Conservation (phyloP, 257 asterid species). For the Petunia secreta region DNA sequence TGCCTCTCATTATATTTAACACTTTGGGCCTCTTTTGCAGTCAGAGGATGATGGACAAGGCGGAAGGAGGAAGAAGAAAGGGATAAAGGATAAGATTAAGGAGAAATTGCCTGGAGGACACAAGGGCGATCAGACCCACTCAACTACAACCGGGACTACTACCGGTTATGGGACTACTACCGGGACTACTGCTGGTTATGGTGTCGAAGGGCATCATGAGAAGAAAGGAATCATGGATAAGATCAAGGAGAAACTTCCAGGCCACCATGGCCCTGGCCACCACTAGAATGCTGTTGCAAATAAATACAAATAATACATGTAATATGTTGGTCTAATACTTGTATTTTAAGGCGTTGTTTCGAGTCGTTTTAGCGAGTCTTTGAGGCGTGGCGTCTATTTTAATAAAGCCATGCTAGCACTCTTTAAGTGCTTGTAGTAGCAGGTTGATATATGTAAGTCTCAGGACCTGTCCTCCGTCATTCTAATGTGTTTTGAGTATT, state of each 20-base stretch:
- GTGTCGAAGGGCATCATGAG: slow-evolving; percentile 48
- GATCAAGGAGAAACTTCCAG: slow-evolving; percentile 86
- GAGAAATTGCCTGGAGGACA: slow-evolving; percentile 55
- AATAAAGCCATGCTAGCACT: neutral
- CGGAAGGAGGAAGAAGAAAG: slow-evolving; percentile 53
- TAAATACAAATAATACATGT: neutral
- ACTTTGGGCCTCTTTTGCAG: slow-evolving; percentile 25
- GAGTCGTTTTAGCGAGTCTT: neutral
- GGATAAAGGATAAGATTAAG: slow-evolving; percentile 47
- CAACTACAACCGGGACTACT: neutral
- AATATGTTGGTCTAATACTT: neutral
- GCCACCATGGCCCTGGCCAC: slow-evolving; percentile 50
- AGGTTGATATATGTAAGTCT: neutral
- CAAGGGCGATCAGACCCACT: slow-evolving; percentile 37
- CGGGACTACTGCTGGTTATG: slow-evolving; percentile 30
- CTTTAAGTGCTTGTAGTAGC: neutral
- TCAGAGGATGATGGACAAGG: slow-evolving; percentile 55
- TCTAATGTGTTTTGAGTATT: neutral
- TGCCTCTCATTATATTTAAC: neutral
- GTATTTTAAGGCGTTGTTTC: neutral
- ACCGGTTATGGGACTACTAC: neutral
- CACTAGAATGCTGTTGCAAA: slow-evolving; percentile 18
- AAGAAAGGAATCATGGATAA: slow-evolving; percentile 79
- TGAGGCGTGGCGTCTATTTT: neutral
- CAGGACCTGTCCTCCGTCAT: neutral